These are phyloP conservation scores for Exophiala spinifera DNA, from an alignment of 2,329 filamentous ascomycete species.

Conservation along the genomic window DNA sequence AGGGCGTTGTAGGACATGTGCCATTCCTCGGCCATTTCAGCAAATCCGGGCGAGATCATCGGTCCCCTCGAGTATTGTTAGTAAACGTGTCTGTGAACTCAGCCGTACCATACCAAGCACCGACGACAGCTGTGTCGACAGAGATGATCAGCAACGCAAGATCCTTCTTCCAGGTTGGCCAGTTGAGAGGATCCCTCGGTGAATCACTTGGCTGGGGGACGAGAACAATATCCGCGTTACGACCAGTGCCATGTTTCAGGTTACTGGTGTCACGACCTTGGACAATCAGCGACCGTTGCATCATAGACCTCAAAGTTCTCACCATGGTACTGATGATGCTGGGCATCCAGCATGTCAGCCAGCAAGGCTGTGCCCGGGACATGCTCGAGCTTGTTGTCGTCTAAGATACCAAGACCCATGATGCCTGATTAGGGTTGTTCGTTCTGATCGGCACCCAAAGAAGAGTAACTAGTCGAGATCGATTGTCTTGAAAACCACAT, in stretches of 20 bases:
- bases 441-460: neutral
- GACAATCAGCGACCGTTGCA: neutral
- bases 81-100: neutral
- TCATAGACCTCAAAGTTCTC: neutral
- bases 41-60: constrained; percentile 39
- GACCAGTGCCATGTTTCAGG: constrained; percentile 32
- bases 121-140: constrained; percentile 38
- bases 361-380: constrained; percentile 27
- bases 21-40: constrained; percentile 33
- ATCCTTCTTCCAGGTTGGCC: constrained; percentile 39
- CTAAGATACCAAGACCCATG: constrained; percentile 34
- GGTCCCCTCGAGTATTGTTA: constrained; percentile 26
- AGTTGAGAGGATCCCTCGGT: constrained; percentile 34
- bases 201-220: constrained; percentile 33
- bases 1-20: constrained; percentile 35
- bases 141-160: constrained; percentile 39
- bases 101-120: constrained; percentile 29
- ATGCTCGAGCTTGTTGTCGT: constrained; percentile 30
- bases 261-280: constrained; percentile 30
- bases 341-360: constrained; percentile 20
- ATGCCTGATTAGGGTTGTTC: neutral
- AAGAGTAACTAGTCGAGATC: neutral
- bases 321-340: constrained; percentile 22
- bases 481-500: neutral
- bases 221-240: constrained; percentile 33